Conservation (phyloP, 345 rosid genomes). For the Eucalyptus polybractea region DNA sequence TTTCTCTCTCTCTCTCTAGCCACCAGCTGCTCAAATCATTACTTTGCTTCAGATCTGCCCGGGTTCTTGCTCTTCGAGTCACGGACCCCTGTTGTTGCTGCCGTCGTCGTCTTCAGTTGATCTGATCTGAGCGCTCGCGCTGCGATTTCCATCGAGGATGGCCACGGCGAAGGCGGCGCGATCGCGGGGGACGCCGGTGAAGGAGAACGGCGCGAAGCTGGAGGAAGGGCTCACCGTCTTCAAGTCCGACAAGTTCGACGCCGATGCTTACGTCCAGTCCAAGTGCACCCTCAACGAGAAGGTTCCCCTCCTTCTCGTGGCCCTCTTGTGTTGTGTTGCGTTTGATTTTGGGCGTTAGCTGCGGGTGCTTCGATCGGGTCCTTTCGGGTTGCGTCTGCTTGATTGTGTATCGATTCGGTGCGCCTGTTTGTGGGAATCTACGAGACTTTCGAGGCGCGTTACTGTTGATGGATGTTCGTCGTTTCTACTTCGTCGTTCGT, state of each 20-base stretch:
- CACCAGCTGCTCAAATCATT: neutral
- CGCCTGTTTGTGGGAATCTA: neutral
- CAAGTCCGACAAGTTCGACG: constrained; percentile 92
- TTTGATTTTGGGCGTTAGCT: neutral
- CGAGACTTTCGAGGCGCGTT: neutral
- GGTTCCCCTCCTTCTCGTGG: constrained; percentile 18
- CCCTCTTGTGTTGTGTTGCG: neutral
- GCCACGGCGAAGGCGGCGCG: constrained; percentile 53
- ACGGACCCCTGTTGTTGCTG: neutral
- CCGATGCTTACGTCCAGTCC: constrained; percentile 84
- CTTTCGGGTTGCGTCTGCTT: neutral
- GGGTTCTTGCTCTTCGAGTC: neutral
- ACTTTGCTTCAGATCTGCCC: neutral
- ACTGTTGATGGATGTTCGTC: neutral
- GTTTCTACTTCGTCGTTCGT: neutral
- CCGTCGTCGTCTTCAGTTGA: neutral
- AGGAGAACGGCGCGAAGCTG: constrained; percentile 63
- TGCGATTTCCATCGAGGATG: constrained; percentile 10
- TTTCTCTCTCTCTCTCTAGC: neutral
- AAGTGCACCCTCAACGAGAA: constrained; percentile 95
- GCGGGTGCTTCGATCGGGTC: neutral
- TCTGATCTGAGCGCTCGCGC: neutral
- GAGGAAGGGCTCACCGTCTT: constrained; percentile 81
- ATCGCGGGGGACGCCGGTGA: constrained; percentile 42
- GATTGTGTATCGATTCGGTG: neutral